Conservation (phyloP, 1,139 yeast genomes). For the Meyerozyma carpophila region DNA sequence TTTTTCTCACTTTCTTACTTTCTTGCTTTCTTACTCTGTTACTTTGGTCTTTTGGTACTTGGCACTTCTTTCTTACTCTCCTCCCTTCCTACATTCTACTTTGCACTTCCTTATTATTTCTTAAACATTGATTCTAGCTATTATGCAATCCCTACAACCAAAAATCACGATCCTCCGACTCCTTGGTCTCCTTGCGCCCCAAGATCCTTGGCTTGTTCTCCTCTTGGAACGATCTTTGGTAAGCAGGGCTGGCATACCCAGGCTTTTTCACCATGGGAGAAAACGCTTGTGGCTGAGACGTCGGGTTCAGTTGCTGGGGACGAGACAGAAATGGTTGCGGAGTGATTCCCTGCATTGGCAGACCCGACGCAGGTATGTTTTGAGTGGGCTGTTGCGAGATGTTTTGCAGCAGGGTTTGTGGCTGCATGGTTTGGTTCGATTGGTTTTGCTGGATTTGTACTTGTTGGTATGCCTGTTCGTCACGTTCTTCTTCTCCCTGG, state of each 20-base stretch:
- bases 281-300: neutral
- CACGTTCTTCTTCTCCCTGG: slow-evolving; percentile 12
- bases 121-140: slow-evolving; percentile 1
- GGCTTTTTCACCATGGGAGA: neutral
- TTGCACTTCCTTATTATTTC: no score
- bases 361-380: neutral
- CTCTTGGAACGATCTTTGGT: neutral
- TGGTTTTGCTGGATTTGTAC: neutral
- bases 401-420: neutral
- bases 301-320: neutral
- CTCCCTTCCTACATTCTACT: no score
- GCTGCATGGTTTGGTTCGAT: neutral
- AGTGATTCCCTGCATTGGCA: neutral
- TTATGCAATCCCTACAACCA: neutral
- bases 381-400: neutral
- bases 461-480: neutral
- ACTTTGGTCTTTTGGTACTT: no score
- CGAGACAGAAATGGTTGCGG: neutral
- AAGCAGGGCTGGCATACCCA: neutral
- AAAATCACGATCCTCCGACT: neutral
- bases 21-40: neutral
- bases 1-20: neutral
- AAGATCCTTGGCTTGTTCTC: slow-evolving; percentile 1
- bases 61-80: no score
- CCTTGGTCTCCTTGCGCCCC: neutral